phyloP scores from a whole-genome alignment of 345 rosid species.

The Hibiscus mutabilis region DNA sequence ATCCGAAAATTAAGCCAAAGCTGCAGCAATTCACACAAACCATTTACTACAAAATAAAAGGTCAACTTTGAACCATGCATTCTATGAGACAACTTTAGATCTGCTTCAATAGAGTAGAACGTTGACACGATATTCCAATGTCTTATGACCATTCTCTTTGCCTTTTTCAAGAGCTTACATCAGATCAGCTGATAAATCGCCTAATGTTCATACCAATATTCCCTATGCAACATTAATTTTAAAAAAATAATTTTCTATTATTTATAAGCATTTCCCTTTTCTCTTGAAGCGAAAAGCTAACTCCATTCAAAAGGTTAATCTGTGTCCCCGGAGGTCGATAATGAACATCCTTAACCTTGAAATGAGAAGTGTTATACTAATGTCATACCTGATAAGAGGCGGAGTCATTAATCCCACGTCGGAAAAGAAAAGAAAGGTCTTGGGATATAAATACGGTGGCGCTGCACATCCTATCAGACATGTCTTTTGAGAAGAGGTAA shows the following conservation, averaged over 20 bases:
- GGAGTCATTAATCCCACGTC: too few species aligned
- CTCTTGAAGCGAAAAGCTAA: constrained; percentile 71
- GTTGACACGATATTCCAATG: not conserved
- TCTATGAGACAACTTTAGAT: not conserved
- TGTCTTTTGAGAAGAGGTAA: too few species aligned
- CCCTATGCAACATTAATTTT: not conserved
- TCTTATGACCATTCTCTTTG: not conserved
- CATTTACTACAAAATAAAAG: constrained; percentile 7
- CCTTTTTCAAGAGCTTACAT: not conserved
- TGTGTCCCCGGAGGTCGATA: constrained; percentile 83
- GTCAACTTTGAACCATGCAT: not conserved
- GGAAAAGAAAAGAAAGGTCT: too few species aligned
- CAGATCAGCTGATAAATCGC: not conserved
- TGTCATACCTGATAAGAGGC: too few species aligned
- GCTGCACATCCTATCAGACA: too few species aligned
- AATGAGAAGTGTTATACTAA: not conserved
- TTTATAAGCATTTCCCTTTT: constrained; percentile 39
- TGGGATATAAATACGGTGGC: too few species aligned
- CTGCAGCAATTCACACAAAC: constrained; percentile 31
- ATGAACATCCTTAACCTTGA: constrained; percentile 53
- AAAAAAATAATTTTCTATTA: not conserved
- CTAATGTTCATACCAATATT: not conserved
- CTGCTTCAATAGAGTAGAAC: not conserved
- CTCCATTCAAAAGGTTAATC: constrained; percentile 58
- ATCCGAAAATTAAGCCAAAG: constrained; percentile 92